phyloP scores from a whole-genome alignment of 768 basidiomycete genomes.

The Pleurotus salmoneostramineus region DNA sequence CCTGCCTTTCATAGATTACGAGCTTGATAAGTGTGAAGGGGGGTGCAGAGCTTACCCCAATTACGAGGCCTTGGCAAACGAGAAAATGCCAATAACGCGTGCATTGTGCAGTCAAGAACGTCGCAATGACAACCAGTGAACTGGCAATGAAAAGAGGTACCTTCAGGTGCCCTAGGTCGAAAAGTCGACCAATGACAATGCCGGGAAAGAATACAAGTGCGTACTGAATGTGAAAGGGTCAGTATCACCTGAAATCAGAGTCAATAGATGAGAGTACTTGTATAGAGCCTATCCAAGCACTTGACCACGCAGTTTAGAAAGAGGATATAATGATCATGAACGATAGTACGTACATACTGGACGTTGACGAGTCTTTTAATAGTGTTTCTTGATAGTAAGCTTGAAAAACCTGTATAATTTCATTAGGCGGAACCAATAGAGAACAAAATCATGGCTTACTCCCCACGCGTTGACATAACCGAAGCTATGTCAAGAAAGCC shows the following conservation, averaged over 20 bases:
- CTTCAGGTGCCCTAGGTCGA: slow-evolving; percentile 69
- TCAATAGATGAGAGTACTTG: slow-evolving; percentile 37
- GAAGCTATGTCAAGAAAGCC: slow-evolving; percentile 30
- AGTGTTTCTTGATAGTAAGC: slow-evolving; percentile 59
- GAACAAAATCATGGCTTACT: slow-evolving; percentile 32
- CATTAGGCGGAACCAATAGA: background rate
- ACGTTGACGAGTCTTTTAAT: slow-evolving; percentile 46
- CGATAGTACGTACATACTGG: slow-evolving; percentile 50
- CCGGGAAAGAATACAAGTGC: slow-evolving; percentile 61
- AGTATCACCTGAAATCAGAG: background rate
- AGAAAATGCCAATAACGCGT: slow-evolving; percentile 75
- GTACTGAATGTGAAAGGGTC: slow-evolving; percentile 36
- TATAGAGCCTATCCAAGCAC: slow-evolving; percentile 79
- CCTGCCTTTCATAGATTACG: slow-evolving; percentile 16
- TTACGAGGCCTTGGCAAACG: slow-evolving; percentile 65
- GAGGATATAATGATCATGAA: background rate
- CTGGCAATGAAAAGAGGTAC: slow-evolving; percentile 45
- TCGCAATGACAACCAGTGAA: slow-evolving; percentile 45
- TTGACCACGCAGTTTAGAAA: slow-evolving; percentile 19
- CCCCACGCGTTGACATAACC: slow-evolving; percentile 78
- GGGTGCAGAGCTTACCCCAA: slow-evolving; percentile 44
- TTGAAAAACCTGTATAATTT: slow-evolving; percentile 56
- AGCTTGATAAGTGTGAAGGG: slow-evolving; percentile 14
- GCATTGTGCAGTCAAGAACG: slow-evolving; percentile 70
- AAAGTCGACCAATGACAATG: slow-evolving; percentile 61